A percentile compares a stretch with the other conserved stretches of the same genome.
Conservation (phyloP, 805 yeast genomes). For the Lachancea kluyveri region DNA sequence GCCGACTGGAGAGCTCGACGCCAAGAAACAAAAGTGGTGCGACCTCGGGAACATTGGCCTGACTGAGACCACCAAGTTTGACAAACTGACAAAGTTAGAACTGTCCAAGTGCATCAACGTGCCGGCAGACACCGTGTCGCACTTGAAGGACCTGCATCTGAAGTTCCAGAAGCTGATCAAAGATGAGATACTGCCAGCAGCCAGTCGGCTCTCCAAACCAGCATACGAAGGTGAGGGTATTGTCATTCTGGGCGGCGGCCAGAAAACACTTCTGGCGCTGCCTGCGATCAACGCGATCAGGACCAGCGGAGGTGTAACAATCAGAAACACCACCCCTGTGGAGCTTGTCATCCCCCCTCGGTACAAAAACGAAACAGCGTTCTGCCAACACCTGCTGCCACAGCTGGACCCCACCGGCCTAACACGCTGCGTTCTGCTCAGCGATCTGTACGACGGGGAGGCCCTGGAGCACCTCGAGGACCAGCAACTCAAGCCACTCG, state of each 20-base stretch:
- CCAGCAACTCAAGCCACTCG: constrained; percentile 64
- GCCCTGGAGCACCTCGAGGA: constrained; percentile 47
- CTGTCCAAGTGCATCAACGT: constrained; percentile 22
- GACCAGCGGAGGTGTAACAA: constrained; percentile 29
- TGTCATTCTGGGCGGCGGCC: constrained; percentile 77
- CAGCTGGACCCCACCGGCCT: constrained; percentile 34
- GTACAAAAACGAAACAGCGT: constrained; percentile 50
- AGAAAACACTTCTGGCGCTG: constrained; percentile 64
- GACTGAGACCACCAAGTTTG: constrained; percentile 17
- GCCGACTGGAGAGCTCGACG: constrained; percentile 21
- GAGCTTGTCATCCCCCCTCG: constrained; percentile 68
- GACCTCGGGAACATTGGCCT: constrained; percentile 19
- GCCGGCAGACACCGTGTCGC: constrained; percentile 11
- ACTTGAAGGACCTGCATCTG: constrained; percentile 17
- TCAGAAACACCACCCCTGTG: constrained; percentile 57
- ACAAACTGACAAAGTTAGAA: constrained; percentile 15
- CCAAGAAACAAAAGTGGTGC: constrained; percentile 14
- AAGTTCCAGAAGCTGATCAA: constrained; percentile 13
- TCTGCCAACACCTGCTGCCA: constrained; percentile 59
- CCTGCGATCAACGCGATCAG: constrained; percentile 58
- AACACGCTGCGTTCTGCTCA: constrained; percentile 54
- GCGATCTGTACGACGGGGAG: constrained; percentile 45
- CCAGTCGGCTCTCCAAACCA: constrained; percentile 5
- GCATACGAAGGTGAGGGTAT: constrained; percentile 35
- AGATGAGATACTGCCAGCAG: constrained; percentile 15